Evolutionary conservation across 2,329 filamentous ascomycete species (phyloP).

Genomic region (Penicillium crustosum): DNA sequence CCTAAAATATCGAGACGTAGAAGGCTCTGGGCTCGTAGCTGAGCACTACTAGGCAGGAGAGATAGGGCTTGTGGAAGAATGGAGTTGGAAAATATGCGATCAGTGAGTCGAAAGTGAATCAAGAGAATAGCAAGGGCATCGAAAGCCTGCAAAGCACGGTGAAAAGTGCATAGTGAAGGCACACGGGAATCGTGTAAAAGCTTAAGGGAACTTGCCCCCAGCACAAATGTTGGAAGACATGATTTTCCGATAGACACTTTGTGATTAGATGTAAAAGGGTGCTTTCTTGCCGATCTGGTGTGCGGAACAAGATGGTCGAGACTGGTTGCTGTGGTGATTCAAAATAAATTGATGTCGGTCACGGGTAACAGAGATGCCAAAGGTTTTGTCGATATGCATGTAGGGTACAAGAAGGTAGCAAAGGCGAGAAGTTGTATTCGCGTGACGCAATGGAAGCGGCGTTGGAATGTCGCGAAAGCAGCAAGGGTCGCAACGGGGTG

Average conservation of each 20-base stretch:
- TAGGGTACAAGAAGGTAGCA: slow-evolving; percentile 6
- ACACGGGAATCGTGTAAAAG: slow-evolving; percentile 24
- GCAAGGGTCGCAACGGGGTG: not conserved
- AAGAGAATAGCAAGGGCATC: slow-evolving; percentile 27
- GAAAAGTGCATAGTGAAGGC: slow-evolving; percentile 34
- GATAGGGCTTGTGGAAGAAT: not conserved
- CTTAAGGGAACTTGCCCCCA: slow-evolving; percentile 31
- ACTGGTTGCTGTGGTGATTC: not conserved
- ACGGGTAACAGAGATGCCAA: not conserved
- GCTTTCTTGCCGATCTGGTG: slow-evolving; percentile 4
- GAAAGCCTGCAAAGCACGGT: slow-evolving; percentile 32
- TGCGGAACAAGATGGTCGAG: not conserved
- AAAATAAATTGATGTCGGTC: not conserved
- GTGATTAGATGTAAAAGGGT: slow-evolving; percentile 6
- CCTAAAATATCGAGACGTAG: not conserved
- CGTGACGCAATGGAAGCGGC: slow-evolving; percentile 23
- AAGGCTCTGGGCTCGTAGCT: not conserved
- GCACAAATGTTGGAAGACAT: slow-evolving; percentile 29
- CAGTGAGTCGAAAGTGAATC: slow-evolving; percentile 11
- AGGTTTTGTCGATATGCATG: slow-evolving; percentile 3
- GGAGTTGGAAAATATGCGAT: slow-evolving; percentile 1
- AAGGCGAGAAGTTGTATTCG: slow-evolving; percentile 4
- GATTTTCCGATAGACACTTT: slow-evolving; percentile 6
- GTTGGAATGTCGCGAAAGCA: slow-evolving; percentile 16
- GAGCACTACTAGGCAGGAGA: not conserved